Evolutionary conservation across 495 filamentous ascomycete genomes (phyloP), one percentile per base, ranked within the genome.

Genomic region (Neurospora sp.): DNA sequence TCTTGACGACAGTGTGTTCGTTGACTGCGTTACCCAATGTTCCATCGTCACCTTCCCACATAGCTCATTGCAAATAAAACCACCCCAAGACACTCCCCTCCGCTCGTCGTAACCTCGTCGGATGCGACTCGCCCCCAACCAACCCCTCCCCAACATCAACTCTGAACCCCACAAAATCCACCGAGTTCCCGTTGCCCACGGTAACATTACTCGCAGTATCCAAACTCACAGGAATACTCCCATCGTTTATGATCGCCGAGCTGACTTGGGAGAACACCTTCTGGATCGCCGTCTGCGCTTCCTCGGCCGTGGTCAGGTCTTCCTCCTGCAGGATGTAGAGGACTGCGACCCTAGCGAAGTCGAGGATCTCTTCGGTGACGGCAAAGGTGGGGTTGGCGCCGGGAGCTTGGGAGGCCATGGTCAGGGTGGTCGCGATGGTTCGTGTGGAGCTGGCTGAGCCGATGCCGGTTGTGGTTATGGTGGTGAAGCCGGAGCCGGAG

Each of bases 261-360:
- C 77, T 84, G 7, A 66, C 54, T 37, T 66, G 54, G 27, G 54
- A 66, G 59, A 91, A 87, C 69, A 86, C 87, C 10, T 72, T 79
- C 78, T 92, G 89, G 31, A 93, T 78, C 2, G 78, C 77, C 16
- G 75, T 78, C 77, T 92, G 90, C 39, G 90, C 90, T 12, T 75
- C 79, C 40, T 87, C 85, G 8, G 91, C 91, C 39, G 78, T 79
- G 20, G 79, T 75, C 0, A 92, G 76, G 0, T 78, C 79, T 37
- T 86, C 82, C 71, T 88, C 81, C 71, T 92, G 90, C 9, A 92
- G 83, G 41, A 92, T 80, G 74, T 82, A 90, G 59, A 93, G 81
- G 7, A 93, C 86, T 0, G 84, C 85, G 11, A 90, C 83, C 8
- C 91, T 87, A 5, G 90, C 88, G 81, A 93, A 93, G 78, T 93